phyloP scores from a whole-genome alignment of 805 yeast species.

The Wickerhamomyces kurtzmanii region DNA sequence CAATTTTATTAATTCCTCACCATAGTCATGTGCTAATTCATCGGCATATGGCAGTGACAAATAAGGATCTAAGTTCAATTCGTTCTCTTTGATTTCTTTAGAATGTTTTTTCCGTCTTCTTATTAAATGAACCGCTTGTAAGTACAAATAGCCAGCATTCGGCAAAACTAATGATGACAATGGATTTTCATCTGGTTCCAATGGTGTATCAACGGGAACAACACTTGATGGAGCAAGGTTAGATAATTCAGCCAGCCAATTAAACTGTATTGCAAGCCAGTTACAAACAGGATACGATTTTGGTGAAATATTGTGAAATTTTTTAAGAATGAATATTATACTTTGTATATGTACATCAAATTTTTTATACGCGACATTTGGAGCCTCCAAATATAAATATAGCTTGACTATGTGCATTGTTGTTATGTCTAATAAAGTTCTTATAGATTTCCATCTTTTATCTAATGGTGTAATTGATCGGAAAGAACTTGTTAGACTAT shows the following conservation, averaged over 20 bases:
- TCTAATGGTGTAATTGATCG: constrained; percentile 16
- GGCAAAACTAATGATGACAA: constrained; percentile 25
- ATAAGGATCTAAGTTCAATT: constrained; percentile 3
- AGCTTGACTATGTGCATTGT: constrained; percentile 56
- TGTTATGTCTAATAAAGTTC: constrained; percentile 46
- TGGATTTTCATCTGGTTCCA: constrained; percentile 14
- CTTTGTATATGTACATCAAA: constrained; percentile 55
- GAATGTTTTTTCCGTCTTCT: constrained; percentile 13
- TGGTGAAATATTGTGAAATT: constrained; percentile 14
- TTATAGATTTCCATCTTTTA: constrained; percentile 30
- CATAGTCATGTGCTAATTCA: constrained; percentile 13
- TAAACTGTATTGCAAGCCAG: constrained; percentile 59
- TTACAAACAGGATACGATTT: constrained; percentile 20
- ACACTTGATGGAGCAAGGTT: constrained; percentile 32
- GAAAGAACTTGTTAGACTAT: constrained; percentile 31
- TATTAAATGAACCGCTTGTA: constrained; percentile 26
- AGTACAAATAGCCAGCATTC: constrained; percentile 30
- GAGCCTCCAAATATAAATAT: constrained; percentile 47
- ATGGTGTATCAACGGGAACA: constrained; percentile 29
- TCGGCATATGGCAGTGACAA: not conserved
- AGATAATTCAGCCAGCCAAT: constrained; percentile 54
- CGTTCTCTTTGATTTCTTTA: constrained; percentile 5
- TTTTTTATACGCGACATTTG: constrained; percentile 49
- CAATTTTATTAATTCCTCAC: constrained; percentile 15
- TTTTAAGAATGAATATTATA: constrained; percentile 28